phyloP scores from a whole-genome alignment of 345 rosid genomes.

The Erucastrum elatum region DNA sequence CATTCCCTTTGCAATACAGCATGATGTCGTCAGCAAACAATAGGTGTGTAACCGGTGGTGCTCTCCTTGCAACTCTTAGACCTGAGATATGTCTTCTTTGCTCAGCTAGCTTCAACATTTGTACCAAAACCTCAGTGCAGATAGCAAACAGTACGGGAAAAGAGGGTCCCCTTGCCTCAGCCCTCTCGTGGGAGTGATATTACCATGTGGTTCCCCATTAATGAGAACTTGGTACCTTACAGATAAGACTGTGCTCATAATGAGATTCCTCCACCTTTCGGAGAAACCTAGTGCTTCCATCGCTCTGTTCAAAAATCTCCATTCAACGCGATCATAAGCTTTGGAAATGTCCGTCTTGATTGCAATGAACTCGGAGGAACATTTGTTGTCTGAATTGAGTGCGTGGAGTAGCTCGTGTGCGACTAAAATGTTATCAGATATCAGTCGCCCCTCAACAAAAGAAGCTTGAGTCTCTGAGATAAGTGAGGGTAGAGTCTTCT shows the following conservation, averaged over 20 bases:
- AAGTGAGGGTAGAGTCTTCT: not conserved
- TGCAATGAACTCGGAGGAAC: not conserved
- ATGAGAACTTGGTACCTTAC: not conserved
- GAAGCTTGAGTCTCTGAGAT: not conserved
- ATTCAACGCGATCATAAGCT: not conserved
- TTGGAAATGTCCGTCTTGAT: not conserved
- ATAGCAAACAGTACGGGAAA: not conserved
- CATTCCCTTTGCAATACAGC: not conserved
- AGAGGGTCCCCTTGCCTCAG: not conserved
- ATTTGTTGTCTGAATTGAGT: not conserved
- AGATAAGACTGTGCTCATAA: not conserved
- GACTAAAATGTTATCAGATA: not conserved
- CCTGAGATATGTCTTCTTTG: not conserved
- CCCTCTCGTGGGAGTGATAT: not conserved
- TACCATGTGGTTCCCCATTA: not conserved
- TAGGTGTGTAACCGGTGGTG: not conserved
- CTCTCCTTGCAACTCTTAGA: not conserved
- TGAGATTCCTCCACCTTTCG: not conserved
- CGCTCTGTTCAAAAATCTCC: not conserved
- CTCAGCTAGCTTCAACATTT: not conserved
- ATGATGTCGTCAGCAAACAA: not conserved
- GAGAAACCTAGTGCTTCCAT: not conserved
- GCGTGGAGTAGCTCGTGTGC: not conserved
- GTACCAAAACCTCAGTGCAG: not conserved
- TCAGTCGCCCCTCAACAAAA: not conserved